These are phyloP conservation scores for Ceratorhiza oryzae-sativae DNA, from an alignment of 1,284 basidiomycete species.

Conservation along the genomic window DNA sequence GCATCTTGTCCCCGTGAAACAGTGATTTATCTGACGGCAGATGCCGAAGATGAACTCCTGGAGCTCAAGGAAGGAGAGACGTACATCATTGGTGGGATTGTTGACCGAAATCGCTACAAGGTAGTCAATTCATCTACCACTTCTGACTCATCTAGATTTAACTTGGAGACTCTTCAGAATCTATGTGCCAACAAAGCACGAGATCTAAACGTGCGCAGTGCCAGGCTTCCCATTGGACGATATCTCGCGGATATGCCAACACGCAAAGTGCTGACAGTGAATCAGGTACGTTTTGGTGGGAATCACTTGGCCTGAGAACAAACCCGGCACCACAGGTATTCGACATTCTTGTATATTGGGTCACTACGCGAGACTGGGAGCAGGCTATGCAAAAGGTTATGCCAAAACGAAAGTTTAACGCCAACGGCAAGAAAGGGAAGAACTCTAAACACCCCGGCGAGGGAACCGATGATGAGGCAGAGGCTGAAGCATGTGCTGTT, in stretches of 20 bases:
- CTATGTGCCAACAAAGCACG: constrained; percentile 90
- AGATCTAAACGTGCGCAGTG: constrained; percentile 76
- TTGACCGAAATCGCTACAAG: constrained; percentile 97
- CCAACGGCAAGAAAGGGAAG: constrained; percentile 47
- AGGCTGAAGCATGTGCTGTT: too few species aligned
- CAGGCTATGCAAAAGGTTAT: constrained; percentile 84
- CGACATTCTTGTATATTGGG: constrained; percentile 91
- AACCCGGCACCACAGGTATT: constrained; percentile 75
- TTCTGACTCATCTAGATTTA: constrained; percentile 21
- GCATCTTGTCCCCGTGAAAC: constrained; percentile 52
- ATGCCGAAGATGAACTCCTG: constrained; percentile 84
- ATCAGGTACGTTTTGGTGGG: constrained; percentile 64
- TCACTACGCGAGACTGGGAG: constrained; percentile 83
- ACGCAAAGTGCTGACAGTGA: constrained; percentile 94
- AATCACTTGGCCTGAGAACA: too few species aligned
- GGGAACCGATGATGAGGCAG: constrained; percentile 43
- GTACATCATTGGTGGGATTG: constrained; percentile 96
- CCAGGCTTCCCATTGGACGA: constrained; percentile 90
- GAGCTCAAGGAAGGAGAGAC: constrained; percentile 84
- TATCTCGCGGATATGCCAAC: constrained; percentile 84
- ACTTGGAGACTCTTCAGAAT: constrained; percentile 59
- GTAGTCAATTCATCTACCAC: constrained; percentile 53
- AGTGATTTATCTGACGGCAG: constrained; percentile 94
- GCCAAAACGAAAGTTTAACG: constrained; percentile 85
- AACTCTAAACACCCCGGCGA: constrained; percentile 45